Base-by-base conservation (phyloP, 345 rosid species). In the Lepidium sativum region DNA sequence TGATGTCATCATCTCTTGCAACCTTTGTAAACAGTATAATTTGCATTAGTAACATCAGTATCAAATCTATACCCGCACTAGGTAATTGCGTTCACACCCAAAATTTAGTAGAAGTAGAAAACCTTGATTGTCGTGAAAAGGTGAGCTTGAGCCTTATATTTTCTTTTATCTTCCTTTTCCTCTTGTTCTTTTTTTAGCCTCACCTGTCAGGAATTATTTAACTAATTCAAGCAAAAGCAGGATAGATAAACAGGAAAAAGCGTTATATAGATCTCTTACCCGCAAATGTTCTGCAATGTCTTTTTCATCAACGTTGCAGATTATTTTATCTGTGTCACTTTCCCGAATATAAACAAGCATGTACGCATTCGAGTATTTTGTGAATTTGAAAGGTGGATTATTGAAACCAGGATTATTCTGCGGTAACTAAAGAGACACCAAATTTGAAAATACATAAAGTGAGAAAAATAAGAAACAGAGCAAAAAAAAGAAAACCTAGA, bases 261-360 rank as follows among this genome's bases (percentile, higher is more conserved):
- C 37, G 17, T 60, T 15, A 56, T 59, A 58, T 41, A 15, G 51
- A 70, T 17, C 51, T 21, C 52, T 73, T 79, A 94, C 99, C 88
- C 97, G 86, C 67, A 94, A 72, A 78, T 94, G 99, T 73, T 87
- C 97, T 13, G 97, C 99, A 75, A 94, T 94, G 78, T 94, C 99
- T 74, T 90, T 90, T 75, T 94, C 99, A 78, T 94, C 99, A 45
- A 90, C 96, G 38, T 84, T 83, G 77, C 99, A 90, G 34, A 94
- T 84, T 70, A 94, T 94, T 76, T 90, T 90, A 65, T 89, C 99
- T 81, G 82, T 90, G 66, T 94, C 99, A 65, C 90, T 83, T 25
- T 94, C 97, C 58, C 97, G 95, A 59, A 90, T 88, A 58, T 94
- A 94, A 38, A 94, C 99, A 65, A 90, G 97, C 99, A 94, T 94